Conservation (phyloP, 1,139 yeast species). For the Eremothecium coryli region DNA sequence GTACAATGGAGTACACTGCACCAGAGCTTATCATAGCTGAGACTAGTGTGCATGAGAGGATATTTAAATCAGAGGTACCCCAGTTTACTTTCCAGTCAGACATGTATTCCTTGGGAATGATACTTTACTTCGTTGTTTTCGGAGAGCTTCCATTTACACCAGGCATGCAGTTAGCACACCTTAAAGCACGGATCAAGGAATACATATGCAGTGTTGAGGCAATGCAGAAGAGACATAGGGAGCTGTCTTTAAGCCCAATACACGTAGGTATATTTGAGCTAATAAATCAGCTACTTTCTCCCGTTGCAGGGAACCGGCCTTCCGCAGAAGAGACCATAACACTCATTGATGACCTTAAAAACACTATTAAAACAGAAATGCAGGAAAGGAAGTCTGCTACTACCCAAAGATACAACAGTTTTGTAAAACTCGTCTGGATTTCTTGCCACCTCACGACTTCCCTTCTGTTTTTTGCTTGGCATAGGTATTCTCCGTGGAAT, state of each 20-base stretch:
- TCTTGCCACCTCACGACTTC: not conserved
- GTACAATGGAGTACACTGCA: constrained; percentile 79
- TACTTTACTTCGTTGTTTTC: constrained; percentile 62
- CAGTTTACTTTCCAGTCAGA: constrained; percentile 64
- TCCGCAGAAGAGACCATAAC: constrained; percentile 35
- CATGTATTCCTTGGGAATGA: constrained; percentile 74
- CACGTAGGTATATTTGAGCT: constrained; percentile 35
- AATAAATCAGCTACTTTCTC: constrained; percentile 32
- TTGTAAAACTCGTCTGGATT: not conserved
- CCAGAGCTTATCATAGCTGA: constrained; percentile 53
- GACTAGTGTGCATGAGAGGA: constrained; percentile 11
- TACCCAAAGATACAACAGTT: too few species aligned
- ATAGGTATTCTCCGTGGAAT: constrained; percentile 1
- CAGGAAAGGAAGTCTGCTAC: not conserved
- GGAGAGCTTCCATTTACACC: constrained; percentile 59
- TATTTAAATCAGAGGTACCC: constrained; percentile 13
- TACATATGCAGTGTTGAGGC: constrained; percentile 25
- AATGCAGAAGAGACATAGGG: constrained; percentile 16
- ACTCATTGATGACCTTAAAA: constrained; percentile 21
- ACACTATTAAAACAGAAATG: not conserved
- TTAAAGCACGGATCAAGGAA: constrained; percentile 36
- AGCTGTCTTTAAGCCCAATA: constrained; percentile 26
- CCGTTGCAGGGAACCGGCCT: constrained; percentile 37
- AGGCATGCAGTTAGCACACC: constrained; percentile 30
- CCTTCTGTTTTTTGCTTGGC: constrained; percentile 1